Percentiles rank a stretch among this genome's conserved stretches.
Conservation (phyloP, 176 grass and related monocot genomes). For the Cenchrus fungigraminus region DNA sequence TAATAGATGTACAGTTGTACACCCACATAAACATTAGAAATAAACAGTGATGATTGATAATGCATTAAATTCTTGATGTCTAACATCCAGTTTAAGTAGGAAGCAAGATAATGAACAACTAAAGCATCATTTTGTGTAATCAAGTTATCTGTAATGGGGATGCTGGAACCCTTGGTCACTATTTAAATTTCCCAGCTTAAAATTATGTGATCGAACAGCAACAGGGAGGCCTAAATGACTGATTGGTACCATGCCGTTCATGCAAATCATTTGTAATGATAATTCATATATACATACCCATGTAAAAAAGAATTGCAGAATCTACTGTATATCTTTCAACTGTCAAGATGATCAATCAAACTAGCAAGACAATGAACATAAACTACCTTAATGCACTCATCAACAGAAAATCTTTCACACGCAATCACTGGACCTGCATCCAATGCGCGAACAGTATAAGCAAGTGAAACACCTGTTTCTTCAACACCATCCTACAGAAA, state of each 20-base stretch:
- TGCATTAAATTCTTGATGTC: conserved; percentile 2
- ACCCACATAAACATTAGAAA: background rate
- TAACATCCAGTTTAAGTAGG: background rate
- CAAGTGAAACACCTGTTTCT: conserved; percentile 97
- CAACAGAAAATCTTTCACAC: conserved; percentile 67
- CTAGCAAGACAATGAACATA: conserved; percentile 20
- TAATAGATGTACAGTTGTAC: background rate
- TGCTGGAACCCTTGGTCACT: background rate
- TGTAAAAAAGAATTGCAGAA: background rate
- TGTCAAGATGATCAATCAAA: conserved; percentile 20
- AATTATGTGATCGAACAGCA: conserved; percentile 13
- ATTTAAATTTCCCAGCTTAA: background rate
- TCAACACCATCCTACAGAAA: conserved; percentile 79
- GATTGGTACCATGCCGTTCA: background rate
- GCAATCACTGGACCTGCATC: conserved; percentile 95
- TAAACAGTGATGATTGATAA: background rate
- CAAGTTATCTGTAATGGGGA: conserved; percentile 4
- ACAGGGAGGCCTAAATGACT: background rate
- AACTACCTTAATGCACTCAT: conserved; percentile 79
- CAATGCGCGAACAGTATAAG: conserved; percentile 85
- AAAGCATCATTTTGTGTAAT: background rate
- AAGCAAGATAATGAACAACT: background rate
- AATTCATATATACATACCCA: background rate
- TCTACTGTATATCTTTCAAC: conserved; percentile 23
- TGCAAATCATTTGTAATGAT: conserved; percentile 8